Base-by-base conservation (phyloP, 805 yeast species). In the Metschnikowia proteae region DNA sequence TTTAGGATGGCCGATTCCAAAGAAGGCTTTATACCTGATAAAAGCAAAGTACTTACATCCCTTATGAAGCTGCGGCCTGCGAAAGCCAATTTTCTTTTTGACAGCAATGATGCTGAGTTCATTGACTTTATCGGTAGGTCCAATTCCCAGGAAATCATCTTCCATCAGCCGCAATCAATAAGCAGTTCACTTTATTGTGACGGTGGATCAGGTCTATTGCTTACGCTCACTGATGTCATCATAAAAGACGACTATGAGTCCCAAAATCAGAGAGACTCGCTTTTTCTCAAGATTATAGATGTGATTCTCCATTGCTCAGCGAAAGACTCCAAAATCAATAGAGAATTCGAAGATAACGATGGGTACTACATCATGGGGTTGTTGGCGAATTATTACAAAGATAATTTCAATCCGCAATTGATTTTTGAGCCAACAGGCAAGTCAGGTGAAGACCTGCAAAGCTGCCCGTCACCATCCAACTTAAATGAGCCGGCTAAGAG, bases 351-450 rank as follows among this genome's bases (percentile, higher is more conserved):
- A 54, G 68, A 74, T 13, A 67, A 71, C 3, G 78, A 76, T 53
- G 90, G 90, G 1, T 86, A 81, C 56, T 80, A 80, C 26, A 72
- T 83, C 3, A 59, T 86, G 1, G 75, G 79, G 0, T 75, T 83
- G 0, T 58, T 86, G 6, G 57, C 84, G 27, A 77, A 75, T 36
- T 66, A 74, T 27, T 81, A 80, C 57, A 72, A 68, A 52, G 59
- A 57, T 3, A 55, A 52, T 22, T 48, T 42, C 36, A 64, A 66
- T 35, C 48, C 45, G 1, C 29, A 42, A 6, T 43, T 52, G 17
- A 26, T 9, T 11, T 43, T 48, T 13, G 36, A 43, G 27, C 23
- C 11, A 8, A 25, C 35, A 3, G 34, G 38, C 7, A 29, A 34
- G 8, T 7, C 34, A 13, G 30, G 17, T 5, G 44, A 30, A 9